These are phyloP conservation scores for Aspergillus heteromorphus DNA, from an alignment of 495 filamentous ascomycete genomes.

Conservation along the genomic window DNA sequence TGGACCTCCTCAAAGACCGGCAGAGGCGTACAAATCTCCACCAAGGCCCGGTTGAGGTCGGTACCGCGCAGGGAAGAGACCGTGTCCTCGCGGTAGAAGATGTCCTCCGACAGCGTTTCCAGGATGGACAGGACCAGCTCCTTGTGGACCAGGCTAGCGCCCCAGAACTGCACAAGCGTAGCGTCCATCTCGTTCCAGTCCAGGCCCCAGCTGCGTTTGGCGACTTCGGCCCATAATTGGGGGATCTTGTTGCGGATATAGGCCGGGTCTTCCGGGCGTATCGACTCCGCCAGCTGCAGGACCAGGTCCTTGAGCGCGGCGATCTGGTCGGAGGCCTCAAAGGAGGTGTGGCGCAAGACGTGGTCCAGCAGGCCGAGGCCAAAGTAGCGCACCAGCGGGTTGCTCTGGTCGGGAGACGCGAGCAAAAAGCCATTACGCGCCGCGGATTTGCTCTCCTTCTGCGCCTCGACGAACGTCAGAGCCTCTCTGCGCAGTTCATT, in stretches of 20 bases:
- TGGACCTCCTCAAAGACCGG: conserved; percentile 67
- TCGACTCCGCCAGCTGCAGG: conserved; percentile 67
- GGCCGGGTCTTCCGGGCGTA: conserved; percentile 66
- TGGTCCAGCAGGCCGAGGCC: conserved; percentile 87
- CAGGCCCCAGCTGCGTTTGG: conserved; percentile 84
- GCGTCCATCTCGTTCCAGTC: conserved; percentile 96
- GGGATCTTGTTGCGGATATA: conserved; percentile 92
- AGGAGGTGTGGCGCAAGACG: conserved; percentile 76
- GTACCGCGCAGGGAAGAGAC: conserved; percentile 76
- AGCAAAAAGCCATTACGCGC: conserved; percentile 82
- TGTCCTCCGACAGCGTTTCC: conserved; percentile 90
- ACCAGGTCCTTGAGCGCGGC: conserved; percentile 65
- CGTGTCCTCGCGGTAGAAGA: conserved; percentile 85
- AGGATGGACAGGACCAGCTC: conserved; percentile 76
- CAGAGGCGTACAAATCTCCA: conserved; percentile 86
- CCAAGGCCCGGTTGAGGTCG: conserved; percentile 77
- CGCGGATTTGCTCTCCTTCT: conserved; percentile 71
- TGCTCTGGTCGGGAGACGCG: conserved; percentile 64
- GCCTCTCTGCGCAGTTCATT: conserved; percentile 84
- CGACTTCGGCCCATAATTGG: conserved; percentile 91
- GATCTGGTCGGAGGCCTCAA: conserved; percentile 57
- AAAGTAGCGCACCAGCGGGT: conserved; percentile 83
- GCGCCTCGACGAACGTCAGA: conserved; percentile 71
- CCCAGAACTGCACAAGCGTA: conserved; percentile 75
- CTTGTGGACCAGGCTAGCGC: conserved; percentile 64